Evolutionary conservation across 768 basidiomycete genomes (phyloP), one percentile per base, ranked within the genome.

Genomic region (Leccinum rimulosum): DNA sequence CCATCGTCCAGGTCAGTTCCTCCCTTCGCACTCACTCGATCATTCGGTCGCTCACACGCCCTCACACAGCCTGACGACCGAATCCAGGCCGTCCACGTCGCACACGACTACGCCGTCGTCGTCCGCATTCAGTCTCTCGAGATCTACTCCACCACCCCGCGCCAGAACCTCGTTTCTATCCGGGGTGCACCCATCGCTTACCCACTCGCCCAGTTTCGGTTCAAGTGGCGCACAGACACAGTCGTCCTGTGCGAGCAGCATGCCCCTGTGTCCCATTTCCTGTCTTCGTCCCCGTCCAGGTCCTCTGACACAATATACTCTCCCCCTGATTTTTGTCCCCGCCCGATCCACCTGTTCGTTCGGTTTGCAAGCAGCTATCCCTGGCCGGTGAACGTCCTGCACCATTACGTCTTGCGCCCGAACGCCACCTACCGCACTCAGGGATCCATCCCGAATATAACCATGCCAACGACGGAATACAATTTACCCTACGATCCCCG

Each of bases 331-430:
- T 7, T 27, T 1, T 15, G 0, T 10, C 17, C 64, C 50, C 68
- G 72, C 1, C 72, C 76, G 0, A 75, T 89, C 56, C 79, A 79
- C 61, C 70, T 88, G 17, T 74, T 85, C 47, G 67, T 88, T 19
- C 84, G 88, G 15, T 89, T 83, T 64, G 80, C 79, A 12, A 84
- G 81, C 66, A 76, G 74, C 55, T 83, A 80, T 59, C 86, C 86
- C 3, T 88, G 87, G 87, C 85, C 87, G 0, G 80, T 84, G 61
- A 88, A 90, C 68, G 71, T 84, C 27, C 75, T 89, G n/a, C 85
- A 88, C 63, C 83, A 85, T 68, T 87, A 80, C 66, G 66, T 77
- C 35, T 74, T 90, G 15, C 68, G 67, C 2, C 79, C 81, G 0
- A 82, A 85, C 66, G 62, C 70, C 3, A 56, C 66, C 6, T 83